phyloP scores from a whole-genome alignment of 495 filamentous ascomycete genomes.

The Annulohypoxylon moriforme region DNA sequence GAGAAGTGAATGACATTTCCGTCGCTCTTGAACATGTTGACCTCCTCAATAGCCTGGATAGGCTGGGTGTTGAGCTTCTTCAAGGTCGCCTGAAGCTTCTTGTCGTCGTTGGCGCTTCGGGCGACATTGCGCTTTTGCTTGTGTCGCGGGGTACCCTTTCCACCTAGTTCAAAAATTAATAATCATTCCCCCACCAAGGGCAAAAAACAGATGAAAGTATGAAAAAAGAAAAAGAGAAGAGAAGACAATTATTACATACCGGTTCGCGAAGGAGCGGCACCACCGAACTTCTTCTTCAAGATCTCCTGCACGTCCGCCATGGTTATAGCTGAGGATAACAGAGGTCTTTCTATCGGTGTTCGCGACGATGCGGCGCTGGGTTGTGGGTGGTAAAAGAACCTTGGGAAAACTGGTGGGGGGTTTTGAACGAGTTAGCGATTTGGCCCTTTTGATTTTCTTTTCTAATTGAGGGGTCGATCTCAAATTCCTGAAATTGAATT shows the following conservation, averaged over 20 bases:
- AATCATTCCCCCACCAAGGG: constrained; percentile 10
- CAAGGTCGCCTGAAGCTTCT: constrained; percentile 94
- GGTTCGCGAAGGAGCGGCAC: constrained; percentile 72
- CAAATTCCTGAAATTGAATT: not conserved
- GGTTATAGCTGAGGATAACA: constrained; percentile 48
- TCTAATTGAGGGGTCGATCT: not conserved
- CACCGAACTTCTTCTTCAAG: constrained; percentile 78
- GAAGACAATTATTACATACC: constrained; percentile 66
- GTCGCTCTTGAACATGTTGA: constrained; percentile 99
- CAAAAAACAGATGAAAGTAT: not conserved
- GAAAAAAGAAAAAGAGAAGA: constrained; percentile 6
- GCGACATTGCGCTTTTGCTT: constrained; percentile 98
- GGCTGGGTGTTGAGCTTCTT: constrained; percentile 98
- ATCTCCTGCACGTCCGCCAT: constrained; percentile 77
- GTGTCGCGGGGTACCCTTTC: constrained; percentile 97
- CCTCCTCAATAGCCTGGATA: constrained; percentile 99
- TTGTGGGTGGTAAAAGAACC: constrained; percentile 12
- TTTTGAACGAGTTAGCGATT: constrained; percentile 7
- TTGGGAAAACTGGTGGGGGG: constrained; percentile 15
- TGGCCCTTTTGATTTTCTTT: not conserved
- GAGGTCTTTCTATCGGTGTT: constrained; percentile 18
- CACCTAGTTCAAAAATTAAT: constrained; percentile 58
- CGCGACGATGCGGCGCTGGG: constrained; percentile 24
- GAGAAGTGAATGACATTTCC: constrained; percentile 99
- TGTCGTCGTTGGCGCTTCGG: constrained; percentile 91